Evolutionary conservation across 2,329 filamentous ascomycete species (phyloP).

Genomic region (Trichoderma afroharzianum): DNA sequence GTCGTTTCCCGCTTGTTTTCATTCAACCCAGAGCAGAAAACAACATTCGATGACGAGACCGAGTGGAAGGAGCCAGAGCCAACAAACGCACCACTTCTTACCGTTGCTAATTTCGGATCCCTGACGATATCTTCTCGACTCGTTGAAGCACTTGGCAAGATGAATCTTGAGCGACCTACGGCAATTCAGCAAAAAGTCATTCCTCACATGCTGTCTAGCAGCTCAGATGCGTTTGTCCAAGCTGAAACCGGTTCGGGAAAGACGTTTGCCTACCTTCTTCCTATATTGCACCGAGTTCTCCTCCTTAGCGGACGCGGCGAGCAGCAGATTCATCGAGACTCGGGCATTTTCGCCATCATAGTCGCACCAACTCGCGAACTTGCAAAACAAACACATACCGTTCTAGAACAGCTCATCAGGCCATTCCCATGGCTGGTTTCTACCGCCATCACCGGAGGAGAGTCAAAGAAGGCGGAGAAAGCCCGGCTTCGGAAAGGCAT

Average conservation of each 20-base stretch:
- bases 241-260: constrained; percentile 97
- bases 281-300: constrained; percentile 85
- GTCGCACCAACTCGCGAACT: constrained; percentile 90
- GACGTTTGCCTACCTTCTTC: constrained; percentile 90
- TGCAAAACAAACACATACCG: constrained; percentile 86
- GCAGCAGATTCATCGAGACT: constrained; percentile 69
- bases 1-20: constrained; percentile 91
- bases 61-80: constrained; percentile 61
- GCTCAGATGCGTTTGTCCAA: constrained; percentile 91
- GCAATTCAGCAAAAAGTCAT: constrained; percentile 92
- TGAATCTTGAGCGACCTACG: constrained; percentile 85
- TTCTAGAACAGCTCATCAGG: constrained; percentile 80
- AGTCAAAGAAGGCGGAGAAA: constrained; percentile 78
- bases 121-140: constrained; percentile 78
- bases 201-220: constrained; percentile 71
- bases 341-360: constrained; percentile 90
- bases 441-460: constrained; percentile 71
- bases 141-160: constrained; percentile 79
- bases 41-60: constrained; percentile 47
- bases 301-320: constrained; percentile 61
- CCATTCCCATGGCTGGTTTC: constrained; percentile 93
- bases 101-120: constrained; percentile 81
- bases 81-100: constrained; percentile 85
- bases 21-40: constrained; percentile 75
- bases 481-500: constrained; percentile 89